These are phyloP conservation scores for Cercospora sp. DNA, from an alignment of 2,329 filamentous ascomycete species.

Conservation along the genomic window DNA sequence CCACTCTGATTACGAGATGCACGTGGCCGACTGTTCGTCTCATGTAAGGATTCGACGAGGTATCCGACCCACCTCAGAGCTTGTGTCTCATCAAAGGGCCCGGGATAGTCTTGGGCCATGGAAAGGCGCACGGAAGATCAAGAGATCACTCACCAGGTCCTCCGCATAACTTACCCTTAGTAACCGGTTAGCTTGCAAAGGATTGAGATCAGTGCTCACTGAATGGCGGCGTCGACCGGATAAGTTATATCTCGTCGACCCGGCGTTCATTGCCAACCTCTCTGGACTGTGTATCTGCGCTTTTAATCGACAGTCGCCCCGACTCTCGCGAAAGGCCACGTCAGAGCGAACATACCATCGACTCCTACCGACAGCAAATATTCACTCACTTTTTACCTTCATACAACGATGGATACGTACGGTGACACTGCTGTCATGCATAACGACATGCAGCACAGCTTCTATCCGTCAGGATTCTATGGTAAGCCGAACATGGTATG, in stretches of 20 bases:
- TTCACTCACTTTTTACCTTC: neutral
- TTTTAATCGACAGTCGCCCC: neutral
- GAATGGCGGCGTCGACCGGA: conserved; percentile 10
- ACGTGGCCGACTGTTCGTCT: conserved; percentile 8
- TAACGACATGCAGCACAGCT: conserved; percentile 7
- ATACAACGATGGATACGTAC: conserved; percentile 6
- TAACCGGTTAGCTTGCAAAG: conserved; percentile 8
- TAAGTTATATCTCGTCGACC: neutral
- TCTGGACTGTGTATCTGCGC: neutral
- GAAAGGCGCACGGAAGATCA: conserved; percentile 5
- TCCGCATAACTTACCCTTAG: conserved; percentile 11
- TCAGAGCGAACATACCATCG: neutral
- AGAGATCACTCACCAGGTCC: conserved; percentile 15
- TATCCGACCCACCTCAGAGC: conserved; percentile 3
- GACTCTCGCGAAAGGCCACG: neutral
- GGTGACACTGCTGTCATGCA: conserved; percentile 7
- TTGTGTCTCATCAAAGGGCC: conserved; percentile 14
- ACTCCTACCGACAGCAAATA: neutral
- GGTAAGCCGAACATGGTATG: neutral
- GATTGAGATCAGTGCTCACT: conserved; percentile 6
- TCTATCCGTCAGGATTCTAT: conserved; percentile 5
- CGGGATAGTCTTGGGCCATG: conserved; percentile 2
- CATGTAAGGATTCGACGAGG: conserved; percentile 8
- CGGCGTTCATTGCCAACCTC: neutral
- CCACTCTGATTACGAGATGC: conserved; percentile 8